Percentiles rank a stretch among this genome's conserved stretches.
phyloP scores from a whole-genome alignment of 768 basidiomycete species.

The Tricholoma sp. region DNA sequence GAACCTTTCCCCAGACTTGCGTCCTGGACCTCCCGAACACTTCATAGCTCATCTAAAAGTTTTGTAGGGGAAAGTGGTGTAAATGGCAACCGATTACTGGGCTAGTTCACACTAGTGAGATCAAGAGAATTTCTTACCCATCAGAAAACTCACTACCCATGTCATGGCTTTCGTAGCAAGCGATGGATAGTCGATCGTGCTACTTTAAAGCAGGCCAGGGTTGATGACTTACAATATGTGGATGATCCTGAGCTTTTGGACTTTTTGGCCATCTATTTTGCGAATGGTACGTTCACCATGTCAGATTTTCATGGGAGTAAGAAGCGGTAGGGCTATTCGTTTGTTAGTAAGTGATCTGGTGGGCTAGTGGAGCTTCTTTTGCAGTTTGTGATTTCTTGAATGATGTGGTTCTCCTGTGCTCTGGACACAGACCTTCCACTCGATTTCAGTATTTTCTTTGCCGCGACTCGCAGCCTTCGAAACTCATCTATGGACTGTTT shows the following conservation, averaged over 20 bases:
- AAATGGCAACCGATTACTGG: conserved; percentile 91
- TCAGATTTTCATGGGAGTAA: neutral
- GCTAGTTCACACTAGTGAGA: conserved; percentile 82
- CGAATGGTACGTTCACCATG: conserved; percentile 51
- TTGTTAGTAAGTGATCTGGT: neutral
- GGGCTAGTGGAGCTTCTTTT: neutral
- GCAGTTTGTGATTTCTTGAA: neutral
- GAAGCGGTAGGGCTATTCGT: neutral
- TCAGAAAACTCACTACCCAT: conserved; percentile 5
- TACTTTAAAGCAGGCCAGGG: conserved; percentile 66
- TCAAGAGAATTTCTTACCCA: conserved; percentile 23
- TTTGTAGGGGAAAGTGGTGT: no score
- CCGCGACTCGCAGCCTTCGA: neutral
- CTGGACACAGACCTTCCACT: no score
- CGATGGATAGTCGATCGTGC: conserved; percentile 88
- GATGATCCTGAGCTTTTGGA: conserved; percentile 73
- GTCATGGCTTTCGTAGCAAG: conserved; percentile 47
- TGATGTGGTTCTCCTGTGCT: no score
- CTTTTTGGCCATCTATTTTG: conserved; percentile 85
- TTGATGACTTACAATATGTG: conserved; percentile 74
- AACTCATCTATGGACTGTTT: neutral
- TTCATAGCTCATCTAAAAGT: no score
- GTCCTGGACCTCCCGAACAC: no score
- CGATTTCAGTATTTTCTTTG: neutral
- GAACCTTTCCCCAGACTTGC: no score